A percentile compares a stretch with the other conserved stretches of the same genome.
These are phyloP conservation scores for Camelina sativa DNA, from an alignment of 345 rosid species.

Conservation along the genomic window DNA sequence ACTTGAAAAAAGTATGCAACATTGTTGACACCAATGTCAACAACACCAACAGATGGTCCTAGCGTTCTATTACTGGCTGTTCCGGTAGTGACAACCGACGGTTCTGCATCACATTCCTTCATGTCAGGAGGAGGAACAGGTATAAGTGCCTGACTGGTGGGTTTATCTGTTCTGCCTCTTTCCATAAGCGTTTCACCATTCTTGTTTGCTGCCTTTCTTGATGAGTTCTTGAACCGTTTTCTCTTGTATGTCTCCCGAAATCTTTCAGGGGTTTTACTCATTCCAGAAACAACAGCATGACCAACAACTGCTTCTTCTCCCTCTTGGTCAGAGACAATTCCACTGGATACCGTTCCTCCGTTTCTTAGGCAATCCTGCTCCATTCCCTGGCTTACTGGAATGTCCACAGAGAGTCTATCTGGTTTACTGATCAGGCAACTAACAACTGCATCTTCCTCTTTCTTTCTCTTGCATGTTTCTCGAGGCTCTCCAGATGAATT, in stretches of 20 bases:
- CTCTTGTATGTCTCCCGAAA: constrained; percentile 42
- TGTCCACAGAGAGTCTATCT: constrained; percentile 3
- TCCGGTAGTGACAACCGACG: constrained; percentile 47
- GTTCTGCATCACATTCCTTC: constrained; percentile 42
- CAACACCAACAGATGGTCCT: constrained; percentile 59
- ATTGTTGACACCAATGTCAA: constrained; percentile 65
- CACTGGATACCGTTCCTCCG: constrained; percentile 9
- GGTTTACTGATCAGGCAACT: constrained; percentile 25
- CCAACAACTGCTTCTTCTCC: constrained; percentile 26
- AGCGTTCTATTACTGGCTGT: constrained; percentile 47
- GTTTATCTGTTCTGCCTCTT: constrained; percentile 39
- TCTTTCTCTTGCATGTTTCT: constrained; percentile 34
- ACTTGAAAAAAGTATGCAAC: constrained; percentile 62
- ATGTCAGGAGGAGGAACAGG: constrained; percentile 37
- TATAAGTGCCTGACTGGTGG: constrained; percentile 30
- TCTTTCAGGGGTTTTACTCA: constrained; percentile 39
- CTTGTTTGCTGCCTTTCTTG: constrained; percentile 22
- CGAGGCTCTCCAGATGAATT: constrained; percentile 28
- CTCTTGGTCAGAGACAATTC: constrained; percentile 27
- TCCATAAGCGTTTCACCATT: constrained; percentile 26
- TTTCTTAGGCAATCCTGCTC: constrained; percentile 32
- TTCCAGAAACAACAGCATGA: constrained; percentile 20
- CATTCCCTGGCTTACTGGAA: constrained; percentile 9
- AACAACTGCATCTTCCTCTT: constrained; percentile 26
- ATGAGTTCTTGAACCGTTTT: constrained; percentile 37